Evolutionary conservation across 208 protist species (phyloP), one percentile per base, ranked within the genome.

Genomic region (Lotmaria passim): DNA sequence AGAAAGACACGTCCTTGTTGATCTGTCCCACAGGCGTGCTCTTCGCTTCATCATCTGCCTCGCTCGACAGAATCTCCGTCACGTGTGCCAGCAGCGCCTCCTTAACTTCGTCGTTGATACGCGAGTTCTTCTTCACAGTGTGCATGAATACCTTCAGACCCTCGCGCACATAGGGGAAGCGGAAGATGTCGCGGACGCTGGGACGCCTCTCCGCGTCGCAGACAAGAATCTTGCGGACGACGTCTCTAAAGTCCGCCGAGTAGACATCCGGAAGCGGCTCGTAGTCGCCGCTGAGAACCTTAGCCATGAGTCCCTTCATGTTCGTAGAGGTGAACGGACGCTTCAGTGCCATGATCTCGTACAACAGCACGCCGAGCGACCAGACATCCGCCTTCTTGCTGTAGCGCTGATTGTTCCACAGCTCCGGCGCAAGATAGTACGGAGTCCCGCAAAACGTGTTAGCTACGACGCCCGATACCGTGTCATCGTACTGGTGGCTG

Each of bases 371-470:
- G 41, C 86, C 89, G 48, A 92, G 58, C 0, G 89, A 92, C 86
- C 86, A 92, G 39, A 95, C 83, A 69, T 95, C 89, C 0, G 89
- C 89, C 79, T 95, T 95, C 60, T 95, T 95, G 69, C 81, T 93
- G 66, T 95, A 95, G 23, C 89, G 69, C 62, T 91, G 82, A 75
- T 95, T 95, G 69, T 90, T 95, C 87, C 89, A 95, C 64, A 95
- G 78, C 75, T 97, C 91, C 8, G 93, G 93, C 8, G 93, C 91
- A 31, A 97, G 90, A 61, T 94, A 96, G 58, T 92, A 87, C 17
- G 82, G 82, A 0, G 82, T 87, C 7, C 82, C 82, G 41, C 72
- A 80, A 79, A 95, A 95, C 15, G 89, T 95, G 75, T 90, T 95
- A 0, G 89, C 89, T 12, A 95, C 89, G 1, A 93, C 89, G 17